Evolutionary conservation across 805 yeast genomes (phyloP).

Genomic region (Monosporozyma solicola): DNA sequence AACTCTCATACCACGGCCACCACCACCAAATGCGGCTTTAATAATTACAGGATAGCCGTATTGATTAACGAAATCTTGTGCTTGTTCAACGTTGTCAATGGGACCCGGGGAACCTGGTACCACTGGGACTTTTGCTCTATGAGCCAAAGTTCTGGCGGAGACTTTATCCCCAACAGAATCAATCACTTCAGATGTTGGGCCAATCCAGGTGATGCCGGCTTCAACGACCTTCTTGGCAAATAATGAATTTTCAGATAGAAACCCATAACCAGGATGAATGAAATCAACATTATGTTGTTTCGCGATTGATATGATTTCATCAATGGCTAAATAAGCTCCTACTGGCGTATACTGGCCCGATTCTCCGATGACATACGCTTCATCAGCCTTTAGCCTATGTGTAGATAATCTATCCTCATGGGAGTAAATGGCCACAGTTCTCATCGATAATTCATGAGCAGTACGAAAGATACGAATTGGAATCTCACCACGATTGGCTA

Average conservation of each 20-base stretch:
- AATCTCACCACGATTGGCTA: constrained; percentile 80
- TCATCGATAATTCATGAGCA: constrained; percentile 95
- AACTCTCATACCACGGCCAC: constrained; percentile 99
- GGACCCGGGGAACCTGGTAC: constrained; percentile 99
- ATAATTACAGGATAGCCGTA: constrained; percentile 95
- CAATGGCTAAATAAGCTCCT: constrained; percentile 90
- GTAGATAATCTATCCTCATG: constrained; percentile 91
- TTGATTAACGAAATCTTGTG: constrained; percentile 65
- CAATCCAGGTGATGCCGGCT: constrained; percentile 91
- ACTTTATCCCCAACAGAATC: constrained; percentile 97
- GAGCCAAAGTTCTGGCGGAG: constrained; percentile 83
- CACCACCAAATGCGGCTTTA: constrained; percentile 99
- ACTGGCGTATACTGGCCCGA: constrained; percentile 90
- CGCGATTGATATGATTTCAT: constrained; percentile 86
- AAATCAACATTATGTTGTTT: constrained; percentile 66
- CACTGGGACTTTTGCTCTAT: constrained; percentile 72
- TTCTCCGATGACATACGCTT: constrained; percentile 84
- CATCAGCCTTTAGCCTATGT: constrained; percentile 93
- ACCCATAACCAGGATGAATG: constrained; percentile 93
- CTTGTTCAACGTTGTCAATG: constrained; percentile 70
- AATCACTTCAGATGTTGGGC: constrained; percentile 80
- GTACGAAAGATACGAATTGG: constrained; percentile 88
- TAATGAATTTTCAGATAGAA: constrained; percentile 83
- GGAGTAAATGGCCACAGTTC: constrained; percentile 92
- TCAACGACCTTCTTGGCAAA: constrained; percentile 87